These are phyloP conservation scores for Nevesoporus exiguus DNA, from an alignment of 768 basidiomycete genomes.

Conservation along the genomic window DNA sequence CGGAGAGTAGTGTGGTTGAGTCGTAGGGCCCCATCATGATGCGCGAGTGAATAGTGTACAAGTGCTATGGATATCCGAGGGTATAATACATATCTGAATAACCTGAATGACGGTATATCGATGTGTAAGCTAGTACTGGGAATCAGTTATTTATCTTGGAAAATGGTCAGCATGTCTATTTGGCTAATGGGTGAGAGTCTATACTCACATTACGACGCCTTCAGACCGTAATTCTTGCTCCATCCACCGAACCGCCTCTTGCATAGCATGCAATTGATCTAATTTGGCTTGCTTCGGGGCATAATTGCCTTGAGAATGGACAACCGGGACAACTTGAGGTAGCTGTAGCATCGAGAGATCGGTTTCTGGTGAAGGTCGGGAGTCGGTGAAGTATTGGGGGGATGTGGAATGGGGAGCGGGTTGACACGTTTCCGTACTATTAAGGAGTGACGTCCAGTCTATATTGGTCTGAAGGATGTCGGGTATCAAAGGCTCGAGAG, in stretches of 20 bases:
- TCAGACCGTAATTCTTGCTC: conserved; percentile 32
- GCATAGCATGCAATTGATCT: conserved; percentile 27
- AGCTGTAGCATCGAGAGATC: conserved; percentile 28
- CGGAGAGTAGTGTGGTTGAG: background rate
- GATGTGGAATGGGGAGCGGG: background rate
- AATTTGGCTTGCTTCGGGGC: conserved; percentile 17
- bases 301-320: background rate
- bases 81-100: conserved; percentile 20
- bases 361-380: conserved; percentile 19
- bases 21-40: background rate
- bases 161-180: background rate
- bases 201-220: conserved; percentile 13
- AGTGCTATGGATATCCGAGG: background rate
- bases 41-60: background rate
- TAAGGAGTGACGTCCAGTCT: conserved; percentile 20
- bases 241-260: conserved; percentile 33
- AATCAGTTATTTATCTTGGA: conserved; percentile 12
- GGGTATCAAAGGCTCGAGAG: background rate
- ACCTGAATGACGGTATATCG: conserved; percentile 19
- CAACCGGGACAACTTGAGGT: background rate
- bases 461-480: background rate
- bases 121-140: background rate
- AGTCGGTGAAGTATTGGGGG: background rate
- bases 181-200: too few relatives aligned
- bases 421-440: background rate